Percentiles rank a stretch among this genome's conserved stretches.
Conservation (phyloP, 257 asterid species). For the Solanum paucissectum region DNA sequence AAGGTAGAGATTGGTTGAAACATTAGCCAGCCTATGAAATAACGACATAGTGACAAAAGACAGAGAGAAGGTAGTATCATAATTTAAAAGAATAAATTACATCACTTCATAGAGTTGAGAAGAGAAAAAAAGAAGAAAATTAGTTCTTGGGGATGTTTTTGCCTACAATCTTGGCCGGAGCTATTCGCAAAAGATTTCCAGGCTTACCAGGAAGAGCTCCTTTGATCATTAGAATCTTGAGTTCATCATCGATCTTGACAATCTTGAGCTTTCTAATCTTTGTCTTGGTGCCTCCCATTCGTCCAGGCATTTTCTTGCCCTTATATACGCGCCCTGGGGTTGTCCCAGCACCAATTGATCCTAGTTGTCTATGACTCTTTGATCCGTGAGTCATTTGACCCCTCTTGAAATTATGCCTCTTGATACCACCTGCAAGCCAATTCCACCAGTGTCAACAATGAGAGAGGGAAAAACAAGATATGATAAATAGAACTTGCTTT, state of each 20-base stretch:
- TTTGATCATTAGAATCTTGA: constrained; percentile 67
- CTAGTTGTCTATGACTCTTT: constrained; percentile 84
- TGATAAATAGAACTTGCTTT: background rate
- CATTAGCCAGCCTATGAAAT: background rate
- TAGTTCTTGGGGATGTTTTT: constrained; percentile 65
- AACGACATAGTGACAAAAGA: background rate
- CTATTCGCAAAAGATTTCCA: constrained; percentile 84
- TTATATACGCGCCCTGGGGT: constrained; percentile 89
- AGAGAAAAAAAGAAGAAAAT: background rate
- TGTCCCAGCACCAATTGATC: constrained; percentile 97
- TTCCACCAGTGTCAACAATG: background rate
- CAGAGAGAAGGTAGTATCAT: background rate
- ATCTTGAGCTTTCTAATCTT: constrained; percentile 81
- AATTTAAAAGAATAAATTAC: constrained; percentile 6
- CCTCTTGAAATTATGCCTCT: constrained; percentile 86
- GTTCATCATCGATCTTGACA: constrained; percentile 73
- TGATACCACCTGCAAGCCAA: constrained; percentile 71
- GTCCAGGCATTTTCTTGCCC: constrained; percentile 98
- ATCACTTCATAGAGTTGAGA: background rate
- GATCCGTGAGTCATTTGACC: constrained; percentile 98
- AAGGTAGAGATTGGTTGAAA: background rate
- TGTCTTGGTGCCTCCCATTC: constrained; percentile 88
- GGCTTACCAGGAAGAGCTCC: constrained; percentile 99
- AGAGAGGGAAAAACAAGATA: background rate
- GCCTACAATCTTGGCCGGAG: constrained; percentile 96